A percentile compares a stretch with the other conserved stretches of the same genome.
These are phyloP conservation scores for Tolypocladium guangdongense DNA, from an alignment of 2,329 filamentous ascomycete genomes.

Conservation along the genomic window DNA sequence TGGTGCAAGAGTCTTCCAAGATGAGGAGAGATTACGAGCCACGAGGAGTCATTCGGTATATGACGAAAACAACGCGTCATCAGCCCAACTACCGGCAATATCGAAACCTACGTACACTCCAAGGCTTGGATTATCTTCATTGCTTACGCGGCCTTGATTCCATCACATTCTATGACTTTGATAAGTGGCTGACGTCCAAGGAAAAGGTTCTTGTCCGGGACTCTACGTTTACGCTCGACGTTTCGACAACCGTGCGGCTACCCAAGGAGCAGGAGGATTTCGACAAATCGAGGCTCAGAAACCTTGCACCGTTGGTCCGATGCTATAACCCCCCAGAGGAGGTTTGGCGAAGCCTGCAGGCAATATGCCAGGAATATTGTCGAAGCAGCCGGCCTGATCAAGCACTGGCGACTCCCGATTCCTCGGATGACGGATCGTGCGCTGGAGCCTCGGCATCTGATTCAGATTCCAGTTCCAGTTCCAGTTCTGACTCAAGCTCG, in stretches of 20 bases:
- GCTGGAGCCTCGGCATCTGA: not conserved
- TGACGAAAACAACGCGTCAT: slow-evolving; percentile 15
- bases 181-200: slow-evolving; percentile 9
- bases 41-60: slow-evolving; percentile 7
- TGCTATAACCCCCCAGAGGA: slow-evolving; percentile 2
- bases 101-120: slow-evolving; percentile 26
- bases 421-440: not conserved
- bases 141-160: slow-evolving; percentile 30
- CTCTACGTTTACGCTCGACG: slow-evolving; percentile 15
- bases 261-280: slow-evolving; percentile 6
- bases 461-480: not conserved
- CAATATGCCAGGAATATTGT: not conserved
- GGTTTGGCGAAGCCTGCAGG: slow-evolving; percentile 4
- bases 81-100: slow-evolving; percentile 29
- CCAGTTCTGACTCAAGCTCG: not conserved
- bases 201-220: slow-evolving; percentile 14
- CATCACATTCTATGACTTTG: slow-evolving; percentile 33
- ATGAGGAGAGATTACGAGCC: slow-evolving; percentile 28
- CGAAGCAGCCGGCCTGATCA: not conserved
- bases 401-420: not conserved
- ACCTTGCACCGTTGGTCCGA: slow-evolving; percentile 10
- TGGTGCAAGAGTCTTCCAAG: slow-evolving; percentile 27
- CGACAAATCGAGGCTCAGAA: slow-evolving; percentile 7
- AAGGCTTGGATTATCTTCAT: slow-evolving; percentile 33
- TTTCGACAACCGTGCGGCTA: slow-evolving; percentile 12